A percentile compares a stretch with the other conserved stretches of the same genome.
These are phyloP conservation scores for Dendryphion nanum DNA, from an alignment of 2,329 filamentous ascomycete species.

Conservation along the genomic window DNA sequence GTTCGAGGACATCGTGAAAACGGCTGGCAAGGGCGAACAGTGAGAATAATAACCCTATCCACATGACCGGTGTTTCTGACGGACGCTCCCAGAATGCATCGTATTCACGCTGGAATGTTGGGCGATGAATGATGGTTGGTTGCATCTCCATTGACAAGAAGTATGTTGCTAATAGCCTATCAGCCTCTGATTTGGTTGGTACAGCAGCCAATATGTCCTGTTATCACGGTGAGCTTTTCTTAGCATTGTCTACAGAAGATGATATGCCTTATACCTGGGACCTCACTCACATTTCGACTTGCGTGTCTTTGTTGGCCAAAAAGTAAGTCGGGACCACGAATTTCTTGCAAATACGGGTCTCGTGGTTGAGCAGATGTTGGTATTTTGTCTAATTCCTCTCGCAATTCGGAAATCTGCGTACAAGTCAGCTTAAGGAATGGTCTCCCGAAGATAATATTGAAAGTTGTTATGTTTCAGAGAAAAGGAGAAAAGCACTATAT, in stretches of 20 bases:
- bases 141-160: conserved; percentile 28
- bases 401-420: conserved; percentile 30
- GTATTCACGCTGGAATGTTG: conserved; percentile 37
- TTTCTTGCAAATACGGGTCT: conserved; percentile 11
- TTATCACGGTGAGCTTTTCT: no score
- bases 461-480: background rate
- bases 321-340: conserved; percentile 26
- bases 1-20: conserved; percentile 19
- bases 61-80: conserved; percentile 38
- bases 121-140: conserved; percentile 26
- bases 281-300: conserved; percentile 25
- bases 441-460: no score
- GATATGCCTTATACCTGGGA: no score
- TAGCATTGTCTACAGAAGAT: no score
- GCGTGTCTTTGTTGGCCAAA: conserved; percentile 27
- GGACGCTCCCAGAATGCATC: conserved; percentile 45
- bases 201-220: conserved; percentile 29
- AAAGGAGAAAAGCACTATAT: background rate
- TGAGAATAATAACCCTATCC: conserved; percentile 46
- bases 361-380: conserved; percentile 19
- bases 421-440: conserved; percentile 6
- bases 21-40: conserved; percentile 34
- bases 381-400: conserved; percentile 30
- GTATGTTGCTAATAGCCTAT: conserved; percentile 22
- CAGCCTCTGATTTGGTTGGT: conserved; percentile 23